Conservation (phyloP, 345 rosid species). For the Populus tremula region DNA sequence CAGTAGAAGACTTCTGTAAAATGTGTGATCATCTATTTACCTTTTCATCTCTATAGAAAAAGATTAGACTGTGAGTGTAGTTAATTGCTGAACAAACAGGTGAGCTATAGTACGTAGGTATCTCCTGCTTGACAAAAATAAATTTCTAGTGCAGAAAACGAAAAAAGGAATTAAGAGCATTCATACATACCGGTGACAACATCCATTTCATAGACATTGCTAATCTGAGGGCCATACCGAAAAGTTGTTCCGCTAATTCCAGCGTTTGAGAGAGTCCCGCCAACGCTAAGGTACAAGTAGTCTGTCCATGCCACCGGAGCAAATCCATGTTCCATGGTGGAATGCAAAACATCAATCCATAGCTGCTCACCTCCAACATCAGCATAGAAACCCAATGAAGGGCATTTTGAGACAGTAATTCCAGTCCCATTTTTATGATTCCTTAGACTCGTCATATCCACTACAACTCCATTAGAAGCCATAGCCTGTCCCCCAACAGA, state of each 20-base stretch:
- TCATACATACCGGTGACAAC: conserved; percentile 72
- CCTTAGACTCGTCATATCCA: conserved; percentile 73
- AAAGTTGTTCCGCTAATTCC: conserved; percentile 97
- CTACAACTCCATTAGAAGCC: conserved; percentile 68
- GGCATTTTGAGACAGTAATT: conserved; percentile 15
- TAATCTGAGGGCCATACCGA: conserved; percentile 92
- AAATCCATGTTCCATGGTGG: conserved; percentile 66
- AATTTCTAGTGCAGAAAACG: background rate
- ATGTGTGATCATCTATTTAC: too few relatives aligned
- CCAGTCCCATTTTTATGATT: conserved; percentile 24
- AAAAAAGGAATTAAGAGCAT: too few relatives aligned
- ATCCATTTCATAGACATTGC: conserved; percentile 87
- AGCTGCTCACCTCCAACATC: conserved; percentile 89
- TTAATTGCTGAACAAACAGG: background rate
- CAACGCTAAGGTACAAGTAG: conserved; percentile 84
- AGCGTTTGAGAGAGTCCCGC: conserved; percentile 92
- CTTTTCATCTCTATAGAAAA: too few relatives aligned
- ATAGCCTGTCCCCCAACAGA: conserved; percentile 88
- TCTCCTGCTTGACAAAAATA: too few relatives aligned
- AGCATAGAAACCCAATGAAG: conserved; percentile 31
- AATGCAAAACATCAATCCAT: conserved; percentile 84
- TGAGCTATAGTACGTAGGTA: too few relatives aligned
- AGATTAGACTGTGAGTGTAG: too few relatives aligned
- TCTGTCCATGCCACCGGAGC: conserved; percentile 97
- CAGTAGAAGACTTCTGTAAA: background rate